Evolutionary conservation across 2,329 filamentous ascomycete species (phyloP).

Genomic region (Ophiosphaerella korrae): DNA sequence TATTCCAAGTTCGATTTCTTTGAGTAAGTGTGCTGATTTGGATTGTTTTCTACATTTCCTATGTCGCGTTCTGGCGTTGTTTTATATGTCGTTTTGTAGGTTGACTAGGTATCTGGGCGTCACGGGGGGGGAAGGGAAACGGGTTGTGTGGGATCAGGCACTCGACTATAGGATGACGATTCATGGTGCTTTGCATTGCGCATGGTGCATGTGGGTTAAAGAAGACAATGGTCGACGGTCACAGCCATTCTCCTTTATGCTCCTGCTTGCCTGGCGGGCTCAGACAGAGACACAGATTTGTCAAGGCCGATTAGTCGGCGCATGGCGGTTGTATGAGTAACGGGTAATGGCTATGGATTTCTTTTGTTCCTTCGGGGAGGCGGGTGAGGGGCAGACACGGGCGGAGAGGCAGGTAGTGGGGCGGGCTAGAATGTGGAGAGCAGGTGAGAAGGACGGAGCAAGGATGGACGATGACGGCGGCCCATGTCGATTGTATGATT

Average conservation of each 20-base stretch:
- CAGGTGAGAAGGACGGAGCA: conserved; percentile 11
- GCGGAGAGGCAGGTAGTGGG: conserved; percentile 5
- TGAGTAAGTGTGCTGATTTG: conserved; percentile 4
- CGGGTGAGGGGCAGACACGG: conserved; percentile 4
- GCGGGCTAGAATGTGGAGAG: conserved; percentile 8
- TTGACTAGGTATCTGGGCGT: conserved; percentile 11
- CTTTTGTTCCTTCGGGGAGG: conserved; percentile 1
- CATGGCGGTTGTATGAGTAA: conserved; percentile 37
- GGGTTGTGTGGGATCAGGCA: conserved; percentile 21
- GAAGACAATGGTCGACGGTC: conserved; percentile 30
- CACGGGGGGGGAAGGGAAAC: conserved; percentile 24
- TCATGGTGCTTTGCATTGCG: conserved; percentile 33
- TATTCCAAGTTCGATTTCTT: background rate
- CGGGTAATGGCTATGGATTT: conserved; percentile 28
- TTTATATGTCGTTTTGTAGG: background rate
- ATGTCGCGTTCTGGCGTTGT: no score
- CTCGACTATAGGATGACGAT: conserved; percentile 7
- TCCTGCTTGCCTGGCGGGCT: conserved; percentile 12
- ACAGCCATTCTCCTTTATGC: conserved; percentile 34
- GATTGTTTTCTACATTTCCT: conserved; percentile 10
- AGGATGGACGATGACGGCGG: conserved; percentile 31
- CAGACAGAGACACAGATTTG: conserved; percentile 5
- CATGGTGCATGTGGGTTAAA: conserved; percentile 39
- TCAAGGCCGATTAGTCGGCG: conserved; percentile 6
- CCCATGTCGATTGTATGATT: conserved; percentile 46